Percentiles rank a stretch among this genome's conserved stretches.
phyloP scores from a whole-genome alignment of 2,329 filamentous ascomycete genomes.

The Stachybotrys elegans region DNA sequence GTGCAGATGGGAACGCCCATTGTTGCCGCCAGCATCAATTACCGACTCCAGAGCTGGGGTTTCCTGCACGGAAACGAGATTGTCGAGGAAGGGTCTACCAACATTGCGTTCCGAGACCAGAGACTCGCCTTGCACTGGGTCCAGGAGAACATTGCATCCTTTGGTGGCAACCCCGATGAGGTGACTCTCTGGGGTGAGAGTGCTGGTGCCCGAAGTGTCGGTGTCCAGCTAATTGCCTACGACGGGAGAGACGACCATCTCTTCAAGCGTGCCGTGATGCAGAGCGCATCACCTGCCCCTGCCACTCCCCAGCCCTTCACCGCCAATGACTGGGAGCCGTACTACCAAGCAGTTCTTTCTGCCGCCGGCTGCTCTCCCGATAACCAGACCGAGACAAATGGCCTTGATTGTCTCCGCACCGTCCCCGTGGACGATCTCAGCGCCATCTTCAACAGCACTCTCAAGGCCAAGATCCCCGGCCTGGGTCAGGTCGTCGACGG shows the following conservation, averaged over 20 bases:
- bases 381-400: slow-evolving; percentile 11
- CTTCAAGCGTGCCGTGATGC: neutral
- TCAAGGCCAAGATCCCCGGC: slow-evolving; percentile 12
- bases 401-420: slow-evolving; percentile 18
- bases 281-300: neutral
- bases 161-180: neutral
- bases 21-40: neutral
- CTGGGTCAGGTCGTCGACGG: slow-evolving; percentile 22
- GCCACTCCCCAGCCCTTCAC: neutral
- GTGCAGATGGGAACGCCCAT: neutral
- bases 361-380: slow-evolving; percentile 11
- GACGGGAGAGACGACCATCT: neutral
- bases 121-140: slow-evolving; percentile 1
- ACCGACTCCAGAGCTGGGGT: neutral
- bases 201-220: neutral
- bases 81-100: neutral
- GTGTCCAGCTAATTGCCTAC: neutral
- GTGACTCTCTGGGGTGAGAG: neutral
- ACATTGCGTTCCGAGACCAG: neutral
- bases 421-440: slow-evolving; percentile 19
- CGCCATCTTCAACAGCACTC: slow-evolving; percentile 15
- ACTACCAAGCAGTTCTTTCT: neutral
- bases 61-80: neutral
- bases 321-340: neutral
- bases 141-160: slow-evolving; percentile 1